Conservation (phyloP, 495 filamentous ascomycete species). For the Tuber brumale region DNA sequence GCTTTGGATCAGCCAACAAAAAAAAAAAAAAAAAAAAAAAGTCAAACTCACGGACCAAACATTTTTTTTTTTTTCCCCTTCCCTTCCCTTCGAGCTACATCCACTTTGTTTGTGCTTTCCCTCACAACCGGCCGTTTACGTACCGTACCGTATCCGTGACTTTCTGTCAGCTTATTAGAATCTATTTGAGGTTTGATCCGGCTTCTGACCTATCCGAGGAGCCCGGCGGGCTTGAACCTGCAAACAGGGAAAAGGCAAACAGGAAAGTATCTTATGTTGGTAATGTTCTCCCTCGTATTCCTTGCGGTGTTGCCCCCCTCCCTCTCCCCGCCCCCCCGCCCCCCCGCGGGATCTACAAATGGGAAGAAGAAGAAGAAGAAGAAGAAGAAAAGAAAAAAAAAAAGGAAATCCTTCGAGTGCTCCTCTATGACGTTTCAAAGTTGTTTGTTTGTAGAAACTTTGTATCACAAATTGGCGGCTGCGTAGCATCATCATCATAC, state of each 20-base stretch:
- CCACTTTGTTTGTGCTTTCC: too few species aligned
- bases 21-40: too few species aligned
- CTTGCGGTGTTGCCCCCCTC: not conserved
- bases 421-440: not conserved
- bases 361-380: too few species aligned
- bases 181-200: not conserved
- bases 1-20: not conserved
- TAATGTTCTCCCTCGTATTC: not conserved
- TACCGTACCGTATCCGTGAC: not conserved
- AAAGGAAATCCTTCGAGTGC: not conserved
- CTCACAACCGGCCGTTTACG: not conserved
- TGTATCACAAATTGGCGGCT: not conserved
- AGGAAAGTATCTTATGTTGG: not conserved
- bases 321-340: not conserved
- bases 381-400: not conserved
- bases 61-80: too few species aligned
- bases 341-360: not conserved
- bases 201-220: not conserved
- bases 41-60: not conserved
- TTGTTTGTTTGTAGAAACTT: not conserved
- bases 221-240: not conserved
- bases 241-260: not conserved
- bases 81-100: not conserved
- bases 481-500: not conserved
- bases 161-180: not conserved